These are phyloP conservation scores for Sporobolomyces phaffii DNA, from an alignment of 768 basidiomycete species.

Conservation along the genomic window DNA sequence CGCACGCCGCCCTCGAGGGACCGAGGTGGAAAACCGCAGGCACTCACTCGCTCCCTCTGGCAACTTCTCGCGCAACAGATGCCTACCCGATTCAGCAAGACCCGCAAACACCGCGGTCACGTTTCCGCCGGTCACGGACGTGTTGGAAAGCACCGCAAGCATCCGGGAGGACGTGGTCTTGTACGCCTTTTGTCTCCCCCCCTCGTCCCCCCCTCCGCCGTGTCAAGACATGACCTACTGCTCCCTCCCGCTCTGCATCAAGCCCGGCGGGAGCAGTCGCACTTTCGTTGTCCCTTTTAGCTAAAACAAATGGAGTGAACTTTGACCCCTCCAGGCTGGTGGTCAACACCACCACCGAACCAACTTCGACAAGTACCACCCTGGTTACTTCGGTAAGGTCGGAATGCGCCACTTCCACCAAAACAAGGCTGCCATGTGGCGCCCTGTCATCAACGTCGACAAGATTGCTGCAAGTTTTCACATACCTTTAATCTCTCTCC, in stretches of 20 bases:
- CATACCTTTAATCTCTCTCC: too few species aligned
- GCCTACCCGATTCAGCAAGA: constrained; percentile 95
- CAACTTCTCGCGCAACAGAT: too few species aligned
- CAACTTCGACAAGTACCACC: constrained; percentile 66
- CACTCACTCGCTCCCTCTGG: neutral
- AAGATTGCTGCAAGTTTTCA: constrained; percentile 55
- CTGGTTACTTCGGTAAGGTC: constrained; percentile 78
- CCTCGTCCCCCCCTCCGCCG: neutral
- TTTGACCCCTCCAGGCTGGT: constrained; percentile 58
- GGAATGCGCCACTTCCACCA: constrained; percentile 99
- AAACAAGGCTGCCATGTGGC: constrained; percentile 83
- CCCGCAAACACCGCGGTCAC: constrained; percentile 98
- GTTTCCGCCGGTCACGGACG: constrained; percentile 99
- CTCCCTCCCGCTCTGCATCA: neutral
- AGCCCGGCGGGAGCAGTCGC: neutral
- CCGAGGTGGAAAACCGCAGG: neutral
- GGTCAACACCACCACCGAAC: constrained; percentile 91
- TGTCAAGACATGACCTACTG: neutral
- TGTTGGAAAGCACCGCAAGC: constrained; percentile 99
- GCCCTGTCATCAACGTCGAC: constrained; percentile 97
- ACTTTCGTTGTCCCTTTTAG: neutral
- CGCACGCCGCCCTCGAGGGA: too few species aligned
- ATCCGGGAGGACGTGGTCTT: constrained; percentile 99
- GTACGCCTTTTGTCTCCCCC: constrained; percentile 36
- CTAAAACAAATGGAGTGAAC: constrained; percentile 4